A percentile compares a stretch with the other conserved stretches of the same genome.
Conservation (phyloP, 164 flowering plant genomes). For the Cinnamomum chago region DNA sequence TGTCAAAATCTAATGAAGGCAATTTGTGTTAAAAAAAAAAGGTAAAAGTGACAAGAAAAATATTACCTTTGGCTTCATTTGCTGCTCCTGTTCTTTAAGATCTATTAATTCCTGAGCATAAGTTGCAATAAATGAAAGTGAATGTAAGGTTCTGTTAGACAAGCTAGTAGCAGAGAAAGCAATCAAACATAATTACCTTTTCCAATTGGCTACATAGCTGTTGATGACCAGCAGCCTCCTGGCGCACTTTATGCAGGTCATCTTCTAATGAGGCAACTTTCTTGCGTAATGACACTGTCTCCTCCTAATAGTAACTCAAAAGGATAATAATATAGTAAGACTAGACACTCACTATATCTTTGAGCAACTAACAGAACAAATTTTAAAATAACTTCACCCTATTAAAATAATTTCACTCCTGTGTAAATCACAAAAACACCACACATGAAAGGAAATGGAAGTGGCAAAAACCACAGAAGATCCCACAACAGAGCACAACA, state of each 20-base stretch:
- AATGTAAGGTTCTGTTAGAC: neutral
- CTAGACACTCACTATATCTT: too few relatives aligned
- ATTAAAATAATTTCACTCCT: neutral
- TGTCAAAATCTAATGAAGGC: neutral
- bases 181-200: conserved; percentile 41
- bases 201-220: conserved; percentile 48
- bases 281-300: conserved; percentile 50
- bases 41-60: conserved; percentile 1
- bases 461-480: neutral
- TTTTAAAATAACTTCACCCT: neutral
- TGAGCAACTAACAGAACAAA: too few relatives aligned
- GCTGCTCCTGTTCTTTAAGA: conserved; percentile 74
- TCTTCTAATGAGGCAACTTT: conserved; percentile 69
- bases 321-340: neutral
- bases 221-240: conserved; percentile 62
- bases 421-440: neutral
- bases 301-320: conserved; percentile 43
- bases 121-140: conserved; percentile 1
- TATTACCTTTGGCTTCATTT: conserved; percentile 85
- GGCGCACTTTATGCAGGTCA: conserved; percentile 59
- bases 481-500: neutral
- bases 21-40: neutral
- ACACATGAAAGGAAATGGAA: neutral
- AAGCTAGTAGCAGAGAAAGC: conserved; percentile 1
- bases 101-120: conserved; percentile 73